A percentile compares a stretch with the other conserved stretches of the same genome.
phyloP scores from a whole-genome alignment of 2,329 filamentous ascomycete species.

The Cadophora sp. region DNA sequence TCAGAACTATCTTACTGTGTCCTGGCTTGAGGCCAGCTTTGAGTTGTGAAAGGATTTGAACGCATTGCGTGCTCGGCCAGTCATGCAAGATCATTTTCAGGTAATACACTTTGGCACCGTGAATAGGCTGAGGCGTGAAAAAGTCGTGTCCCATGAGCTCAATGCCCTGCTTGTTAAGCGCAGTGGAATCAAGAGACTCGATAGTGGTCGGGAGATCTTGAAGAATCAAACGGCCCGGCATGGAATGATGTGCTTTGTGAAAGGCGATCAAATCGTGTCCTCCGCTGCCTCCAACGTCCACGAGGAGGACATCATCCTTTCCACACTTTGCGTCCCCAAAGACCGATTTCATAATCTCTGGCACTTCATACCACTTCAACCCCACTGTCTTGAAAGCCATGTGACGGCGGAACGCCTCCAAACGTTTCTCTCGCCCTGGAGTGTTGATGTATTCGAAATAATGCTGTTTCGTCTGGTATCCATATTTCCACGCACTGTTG shows the following conservation, averaged over 20 bases:
- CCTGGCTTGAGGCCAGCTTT: slow-evolving; percentile 5
- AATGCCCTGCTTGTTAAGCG: neutral
- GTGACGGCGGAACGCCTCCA: slow-evolving; percentile 6
- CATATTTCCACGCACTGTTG: neutral
- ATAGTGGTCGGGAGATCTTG: neutral
- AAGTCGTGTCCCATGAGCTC: slow-evolving; percentile 17
- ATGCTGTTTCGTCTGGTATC: slow-evolving; percentile 2
- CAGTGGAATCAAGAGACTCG: neutral
- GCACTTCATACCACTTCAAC: slow-evolving; percentile 11
- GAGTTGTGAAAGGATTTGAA: slow-evolving; percentile 3
- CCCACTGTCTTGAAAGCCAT: slow-evolving; percentile 11
- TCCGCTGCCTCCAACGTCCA: neutral
- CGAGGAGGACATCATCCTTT: neutral
- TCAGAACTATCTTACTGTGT: slow-evolving; percentile 3
- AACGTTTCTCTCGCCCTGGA: neutral
- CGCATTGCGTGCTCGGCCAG: slow-evolving; percentile 13
- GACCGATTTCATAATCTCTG: neutral
- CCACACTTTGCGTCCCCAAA: neutral
- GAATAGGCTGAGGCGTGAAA: slow-evolving; percentile 21
- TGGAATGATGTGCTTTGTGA: neutral
- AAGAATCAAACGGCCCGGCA: neutral
- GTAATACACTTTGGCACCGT: slow-evolving; percentile 19
- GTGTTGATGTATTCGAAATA: slow-evolving; percentile 11
- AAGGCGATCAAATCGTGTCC: neutral
- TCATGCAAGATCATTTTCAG: slow-evolving; percentile 15